Evolutionary conservation across 2,329 filamentous ascomycete genomes (phyloP), one percentile per base, ranked within the genome.

Genomic region (Neoarthrinium moseri): DNA sequence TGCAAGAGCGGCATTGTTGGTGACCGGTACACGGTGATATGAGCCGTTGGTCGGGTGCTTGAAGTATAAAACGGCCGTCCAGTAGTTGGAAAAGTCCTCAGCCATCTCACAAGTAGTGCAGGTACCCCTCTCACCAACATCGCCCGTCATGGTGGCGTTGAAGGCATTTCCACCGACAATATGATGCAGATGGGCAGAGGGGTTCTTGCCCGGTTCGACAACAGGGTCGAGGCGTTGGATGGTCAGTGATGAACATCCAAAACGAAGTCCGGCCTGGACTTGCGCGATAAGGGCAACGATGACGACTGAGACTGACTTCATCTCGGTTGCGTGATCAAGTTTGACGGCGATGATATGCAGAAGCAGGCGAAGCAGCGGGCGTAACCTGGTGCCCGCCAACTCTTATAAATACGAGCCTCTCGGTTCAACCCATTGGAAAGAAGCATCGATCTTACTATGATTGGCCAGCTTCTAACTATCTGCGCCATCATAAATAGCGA

Each of bases 81-180:
- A 41, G 38, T 41, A 41, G 27, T 41, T 41, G 38, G 38, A 41
- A 21, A 41, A 41, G 38, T 41, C 38, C 26, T 41, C 38, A 13
- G 53, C 55, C 47, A 61, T 61, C 4, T 55, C 59, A 35, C 60
- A 62, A 2, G 60, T 60, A 6, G 60, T 63, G 48, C 60, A 62
- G 6, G 54, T 58, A 11, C 51, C 58, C 35, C 46, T 56, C 8
- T 56, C 51, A 2, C 51, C 57, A 20, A 58, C 35, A 30, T 62
- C 58, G 10, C 55, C 55, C 10, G 52, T 51, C 59, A 63, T 63
- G 15, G 51, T 49, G n/a, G 59, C 58, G 38, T 61, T 61, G 54
- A 63, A 63, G 18, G 51, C 58, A 50, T 62, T 62, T 7, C 60
- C 60, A 32, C 60, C 60, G 15, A 62, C 56, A 34, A 63, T 62